Base-by-base conservation (phyloP, 2,329 filamentous ascomycete genomes). In the Aspergillus quadricinctus region DNA sequence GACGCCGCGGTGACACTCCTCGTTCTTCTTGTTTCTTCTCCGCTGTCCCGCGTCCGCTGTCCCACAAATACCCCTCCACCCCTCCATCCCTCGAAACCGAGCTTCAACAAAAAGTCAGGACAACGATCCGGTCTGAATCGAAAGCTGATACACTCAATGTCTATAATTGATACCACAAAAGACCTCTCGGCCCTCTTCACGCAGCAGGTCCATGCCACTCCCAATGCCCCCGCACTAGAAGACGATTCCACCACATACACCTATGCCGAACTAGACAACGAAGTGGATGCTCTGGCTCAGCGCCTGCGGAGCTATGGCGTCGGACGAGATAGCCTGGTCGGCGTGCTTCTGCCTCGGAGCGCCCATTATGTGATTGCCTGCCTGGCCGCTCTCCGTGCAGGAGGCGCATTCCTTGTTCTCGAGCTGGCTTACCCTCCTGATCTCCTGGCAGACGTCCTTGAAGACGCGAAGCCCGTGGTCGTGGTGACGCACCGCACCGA, bases 281-380 rank as follows among this genome's bases (percentile, higher is more conserved):
- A 86, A 70, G 88, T 89, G 48, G 81, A 81, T 57, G 75, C 77
- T n/a, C 82, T 92, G 55, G 82, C 88, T 55, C 76, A 79, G 64
- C 83, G 81, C 48, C 81, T 93, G 51, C 86, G 85, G 46, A 73
- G 77, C 54, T 81, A 87, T 74, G 87, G 88, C 46, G 88, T 92
- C 54, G 82, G 84, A 55, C 86, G 88, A 57, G 88, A 93, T 72
- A 81, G 80, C 62, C 80, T 91, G 19, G 89, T 92, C 31, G 89
- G 89, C 53, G 85, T 93, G 45, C 80, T 92, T 52, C 81, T 92
- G 68, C 86, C 85, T 55, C 85, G 89, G 54, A 90, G 88, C 69
- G 88, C 88, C 50, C 83, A 91, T 73, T 91, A 92, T 73, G 87
- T 93, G 58, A 86, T 92, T 71, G 86, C 88, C 17, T 91, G 87